phyloP scores from a whole-genome alignment of 352 stramenopile genomes.

The Pythium apleroticum region DNA sequence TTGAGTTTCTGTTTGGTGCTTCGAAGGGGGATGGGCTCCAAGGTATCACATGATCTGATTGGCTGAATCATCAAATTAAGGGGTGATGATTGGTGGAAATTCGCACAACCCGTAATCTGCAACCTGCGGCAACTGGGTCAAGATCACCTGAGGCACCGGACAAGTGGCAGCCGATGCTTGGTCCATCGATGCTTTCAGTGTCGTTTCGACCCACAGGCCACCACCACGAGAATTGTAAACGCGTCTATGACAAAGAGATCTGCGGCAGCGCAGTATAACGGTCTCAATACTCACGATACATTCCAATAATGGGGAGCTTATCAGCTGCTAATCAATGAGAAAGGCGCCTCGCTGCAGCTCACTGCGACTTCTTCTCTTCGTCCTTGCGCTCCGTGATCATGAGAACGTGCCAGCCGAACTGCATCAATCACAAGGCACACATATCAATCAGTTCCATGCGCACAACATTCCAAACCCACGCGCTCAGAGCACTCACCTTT shows the following conservation, averaged over 20 bases:
- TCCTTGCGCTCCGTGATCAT: constrained; percentile 66
- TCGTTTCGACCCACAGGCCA: not conserved
- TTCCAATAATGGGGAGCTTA: not conserved
- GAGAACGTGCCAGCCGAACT: constrained; percentile 81
- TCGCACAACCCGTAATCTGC: not conserved
- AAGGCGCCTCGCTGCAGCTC: not conserved
- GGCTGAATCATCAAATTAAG: not conserved
- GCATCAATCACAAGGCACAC: not conserved
- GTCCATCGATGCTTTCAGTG: not conserved
- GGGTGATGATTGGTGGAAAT: constrained; percentile 5
- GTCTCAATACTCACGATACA: not conserved
- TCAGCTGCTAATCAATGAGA: not conserved
- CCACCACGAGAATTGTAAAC: not conserved
- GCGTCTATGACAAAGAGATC: too few species aligned
- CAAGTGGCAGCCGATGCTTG: not conserved
- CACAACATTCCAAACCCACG: not conserved
- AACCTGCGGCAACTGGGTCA: not conserved
- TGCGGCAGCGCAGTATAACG: too few species aligned
- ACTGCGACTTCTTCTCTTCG: constrained; percentile 30
- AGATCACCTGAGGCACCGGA: constrained; percentile 1
- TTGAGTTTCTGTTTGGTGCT: constrained; percentile 15
- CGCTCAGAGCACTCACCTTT: constrained; percentile 22
- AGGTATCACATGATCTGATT: constrained; percentile 7
- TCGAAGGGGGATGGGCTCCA: constrained; percentile 16
- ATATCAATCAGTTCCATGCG: not conserved